These are phyloP conservation scores for Petunia secreta DNA, from an alignment of 257 asterid genomes.

Conservation along the genomic window DNA sequence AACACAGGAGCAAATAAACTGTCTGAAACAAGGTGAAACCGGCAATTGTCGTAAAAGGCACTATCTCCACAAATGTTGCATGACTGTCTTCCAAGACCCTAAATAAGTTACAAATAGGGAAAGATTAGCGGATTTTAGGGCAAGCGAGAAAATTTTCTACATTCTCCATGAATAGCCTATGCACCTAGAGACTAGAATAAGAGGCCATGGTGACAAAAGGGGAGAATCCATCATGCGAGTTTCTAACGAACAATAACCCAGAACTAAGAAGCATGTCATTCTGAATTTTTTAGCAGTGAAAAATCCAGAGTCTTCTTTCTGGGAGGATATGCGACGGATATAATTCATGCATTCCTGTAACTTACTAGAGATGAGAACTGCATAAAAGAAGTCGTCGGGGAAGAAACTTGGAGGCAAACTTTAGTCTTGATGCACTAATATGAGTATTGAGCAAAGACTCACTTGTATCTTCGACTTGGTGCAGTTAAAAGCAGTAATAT, in stretches of 20 bases:
- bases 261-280: background rate
- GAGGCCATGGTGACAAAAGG: background rate
- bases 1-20: constrained; percentile 73
- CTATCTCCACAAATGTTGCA: constrained; percentile 83
- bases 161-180: background rate
- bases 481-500: constrained; percentile 81
- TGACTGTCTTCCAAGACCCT: constrained; percentile 83
- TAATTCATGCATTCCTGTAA: too few species aligned
- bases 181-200: background rate
- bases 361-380: too few species aligned
- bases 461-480: constrained; percentile 93
- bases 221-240: background rate
- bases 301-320: background rate
- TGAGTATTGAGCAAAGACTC: constrained; percentile 7
- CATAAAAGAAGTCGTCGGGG: background rate
- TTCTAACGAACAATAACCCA: background rate
- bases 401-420: background rate
- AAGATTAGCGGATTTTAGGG: background rate
- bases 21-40: constrained; percentile 88
- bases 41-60: constrained; percentile 79
- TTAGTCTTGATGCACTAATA: background rate
- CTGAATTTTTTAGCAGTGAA: background rate
- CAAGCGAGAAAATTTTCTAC: background rate
- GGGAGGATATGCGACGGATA: background rate
- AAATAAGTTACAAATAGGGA: constrained; percentile 30